Evolutionary conservation across 228 moss, liverwort and hornwort species (phyloP).

Genomic region (Sphagnum magellanicum): DNA sequence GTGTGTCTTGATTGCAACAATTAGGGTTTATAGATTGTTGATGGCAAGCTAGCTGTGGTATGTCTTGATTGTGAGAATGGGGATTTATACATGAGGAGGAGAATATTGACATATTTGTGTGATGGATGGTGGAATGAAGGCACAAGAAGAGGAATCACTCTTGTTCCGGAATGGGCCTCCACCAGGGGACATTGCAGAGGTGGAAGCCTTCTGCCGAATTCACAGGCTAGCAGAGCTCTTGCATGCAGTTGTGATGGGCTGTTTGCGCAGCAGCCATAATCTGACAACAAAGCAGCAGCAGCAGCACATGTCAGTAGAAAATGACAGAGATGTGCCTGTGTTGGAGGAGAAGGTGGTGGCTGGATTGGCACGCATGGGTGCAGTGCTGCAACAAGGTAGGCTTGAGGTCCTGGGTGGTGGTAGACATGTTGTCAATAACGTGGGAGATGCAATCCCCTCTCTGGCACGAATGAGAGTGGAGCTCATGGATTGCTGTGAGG

Average conservation of each 20-base stretch:
- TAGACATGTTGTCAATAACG: slow-evolving; percentile 24
- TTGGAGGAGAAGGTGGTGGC: slow-evolving; percentile 83
- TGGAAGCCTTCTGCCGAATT: slow-evolving; percentile 86
- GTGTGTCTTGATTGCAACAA: neutral
- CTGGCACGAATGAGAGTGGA: slow-evolving; percentile 67
- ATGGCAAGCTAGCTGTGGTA: neutral
- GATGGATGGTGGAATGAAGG: slow-evolving; percentile 3
- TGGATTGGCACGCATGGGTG: slow-evolving; percentile 63
- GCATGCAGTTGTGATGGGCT: slow-evolving; percentile 61
- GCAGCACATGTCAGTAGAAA: slow-evolving; percentile 12
- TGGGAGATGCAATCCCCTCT: slow-evolving; percentile 41
- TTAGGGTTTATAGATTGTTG: neutral
- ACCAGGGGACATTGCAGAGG: slow-evolving; percentile 70
- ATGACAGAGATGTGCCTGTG: slow-evolving; percentile 49
- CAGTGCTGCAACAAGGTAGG: slow-evolving; percentile 67
- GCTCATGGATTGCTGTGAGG: slow-evolving; percentile 64
- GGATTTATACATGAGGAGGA: neutral
- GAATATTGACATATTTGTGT: neutral
- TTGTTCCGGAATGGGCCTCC: slow-evolving; percentile 73
- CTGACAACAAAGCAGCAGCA: slow-evolving; percentile 14
- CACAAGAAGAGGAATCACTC: slow-evolving; percentile 72
- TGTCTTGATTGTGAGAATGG: neutral
- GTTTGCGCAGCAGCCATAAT: slow-evolving; percentile 30
- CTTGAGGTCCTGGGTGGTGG: slow-evolving; percentile 54
- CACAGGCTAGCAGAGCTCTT: slow-evolving; percentile 73